Percentiles rank a stretch among this genome's conserved stretches.
phyloP scores from a whole-genome alignment of 129 eudicot genomes.

The Calendula officinalis region DNA sequence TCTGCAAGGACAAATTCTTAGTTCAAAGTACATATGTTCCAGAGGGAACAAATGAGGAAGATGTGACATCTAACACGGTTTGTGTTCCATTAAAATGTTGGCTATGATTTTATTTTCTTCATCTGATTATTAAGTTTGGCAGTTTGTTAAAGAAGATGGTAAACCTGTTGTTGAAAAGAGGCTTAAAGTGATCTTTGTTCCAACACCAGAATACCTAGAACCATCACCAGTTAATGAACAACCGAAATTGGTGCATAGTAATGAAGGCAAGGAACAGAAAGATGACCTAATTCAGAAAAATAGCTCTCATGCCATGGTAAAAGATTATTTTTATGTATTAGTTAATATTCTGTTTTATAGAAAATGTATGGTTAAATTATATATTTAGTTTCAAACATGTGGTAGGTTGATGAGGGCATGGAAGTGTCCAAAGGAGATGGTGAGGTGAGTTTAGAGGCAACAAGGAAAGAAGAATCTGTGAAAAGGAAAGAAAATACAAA shows the following conservation, averaged over 20 bases:
- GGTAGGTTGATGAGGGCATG: conserved; percentile 40
- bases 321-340: background rate
- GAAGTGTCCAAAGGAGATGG: conserved; percentile 20
- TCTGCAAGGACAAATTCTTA: conserved; percentile 72
- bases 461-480: conserved; percentile 27
- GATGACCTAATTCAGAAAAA: conserved; percentile 30
- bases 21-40: conserved; percentile 58
- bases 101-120: conserved; percentile 11
- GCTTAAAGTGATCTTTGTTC: conserved; percentile 56
- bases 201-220: conserved; percentile 30
- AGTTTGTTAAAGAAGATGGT: conserved; percentile 62
- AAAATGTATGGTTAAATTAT: no score
- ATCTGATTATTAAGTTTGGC: conserved; percentile 25
- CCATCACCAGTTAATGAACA: conserved; percentile 41
- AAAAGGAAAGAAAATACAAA: background rate
- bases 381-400: conserved; percentile 11
- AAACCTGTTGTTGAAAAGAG: conserved; percentile 56
- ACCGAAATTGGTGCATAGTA: background rate
- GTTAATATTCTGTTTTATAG: background rate
- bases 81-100: conserved; percentile 16
- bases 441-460: conserved; percentile 12
- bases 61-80: conserved; percentile 56
- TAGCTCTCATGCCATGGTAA: conserved; percentile 39
- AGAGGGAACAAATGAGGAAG: conserved; percentile 53
- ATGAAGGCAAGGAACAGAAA: conserved; percentile 25